Percentiles rank a stretch among this genome's conserved stretches.
Conservation (phyloP, 2,329 filamentous ascomycete genomes). For the Cryphonectria radicalis region DNA sequence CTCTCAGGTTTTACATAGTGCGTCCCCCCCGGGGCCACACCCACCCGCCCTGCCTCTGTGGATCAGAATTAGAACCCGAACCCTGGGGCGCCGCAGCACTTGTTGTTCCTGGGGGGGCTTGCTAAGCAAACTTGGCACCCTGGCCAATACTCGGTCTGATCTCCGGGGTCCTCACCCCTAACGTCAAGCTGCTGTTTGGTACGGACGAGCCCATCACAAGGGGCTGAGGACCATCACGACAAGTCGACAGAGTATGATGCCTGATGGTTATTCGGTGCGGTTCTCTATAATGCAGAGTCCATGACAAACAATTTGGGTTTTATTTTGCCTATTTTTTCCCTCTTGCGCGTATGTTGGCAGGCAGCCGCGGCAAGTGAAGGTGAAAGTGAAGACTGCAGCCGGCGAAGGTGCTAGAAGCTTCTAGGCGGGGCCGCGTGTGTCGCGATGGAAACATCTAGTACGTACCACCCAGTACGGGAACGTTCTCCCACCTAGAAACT, state of each 20-base stretch:
- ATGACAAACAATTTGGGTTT: not conserved
- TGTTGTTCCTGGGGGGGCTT: no score
- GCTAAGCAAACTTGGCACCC: not conserved
- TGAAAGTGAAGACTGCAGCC: not conserved
- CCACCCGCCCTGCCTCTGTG: no score
- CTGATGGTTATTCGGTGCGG: no score
- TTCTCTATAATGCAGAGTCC: not conserved
- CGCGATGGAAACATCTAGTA: not conserved
- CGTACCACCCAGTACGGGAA: conserved; percentile 8
- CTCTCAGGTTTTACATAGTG: not conserved
- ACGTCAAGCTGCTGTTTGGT: not conserved
- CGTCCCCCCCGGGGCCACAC: no score
- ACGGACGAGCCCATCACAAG: not conserved
- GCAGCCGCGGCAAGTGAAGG: not conserved
- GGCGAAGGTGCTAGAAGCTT: conserved; percentile 35
- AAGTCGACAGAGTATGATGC: not conserved
- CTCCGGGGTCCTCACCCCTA: not conserved
- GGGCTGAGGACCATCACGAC: not conserved
- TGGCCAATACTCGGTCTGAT: not conserved
- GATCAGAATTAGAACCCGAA: no score
- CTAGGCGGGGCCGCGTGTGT: not conserved
- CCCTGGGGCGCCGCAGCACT: no score
- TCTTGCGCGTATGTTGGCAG: not conserved
- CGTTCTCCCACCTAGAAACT: not conserved
- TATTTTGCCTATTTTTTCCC: not conserved